Percentiles rank a stretch among this genome's conserved stretches.
phyloP scores from a whole-genome alignment of 202 grass and related monocot genomes.

The Panicum hallii region DNA sequence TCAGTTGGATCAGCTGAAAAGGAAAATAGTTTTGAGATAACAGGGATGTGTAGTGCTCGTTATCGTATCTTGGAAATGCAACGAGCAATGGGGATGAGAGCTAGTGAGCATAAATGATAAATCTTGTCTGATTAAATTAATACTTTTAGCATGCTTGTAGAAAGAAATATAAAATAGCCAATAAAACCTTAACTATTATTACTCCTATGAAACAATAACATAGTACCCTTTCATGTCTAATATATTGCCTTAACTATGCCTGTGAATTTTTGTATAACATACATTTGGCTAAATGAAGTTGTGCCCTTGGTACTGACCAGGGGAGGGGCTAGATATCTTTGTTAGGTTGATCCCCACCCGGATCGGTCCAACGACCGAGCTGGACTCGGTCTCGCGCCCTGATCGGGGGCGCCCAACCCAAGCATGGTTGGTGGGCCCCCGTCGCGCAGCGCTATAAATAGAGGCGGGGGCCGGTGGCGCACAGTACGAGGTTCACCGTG shows the following conservation, averaged over 20 bases:
- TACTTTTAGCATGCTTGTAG: background rate
- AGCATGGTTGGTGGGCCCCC: too few species aligned
- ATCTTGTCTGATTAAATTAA: slow-evolving; percentile 28
- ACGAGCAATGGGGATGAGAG: background rate
- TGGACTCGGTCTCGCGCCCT: too few species aligned
- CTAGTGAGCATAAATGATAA: slow-evolving; percentile 46
- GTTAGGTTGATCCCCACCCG: too few species aligned
- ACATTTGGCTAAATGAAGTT: background rate
- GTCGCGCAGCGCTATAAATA: too few species aligned
- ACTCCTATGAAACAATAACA: background rate
- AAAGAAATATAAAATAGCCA: background rate
- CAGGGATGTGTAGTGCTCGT: slow-evolving; percentile 43
- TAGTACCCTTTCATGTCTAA: background rate
- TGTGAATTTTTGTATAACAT: background rate
- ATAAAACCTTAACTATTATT: background rate
- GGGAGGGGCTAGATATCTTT: background rate
- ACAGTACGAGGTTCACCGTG: too few species aligned
- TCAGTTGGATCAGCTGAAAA: slow-evolving; percentile 58
- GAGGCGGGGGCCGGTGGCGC: too few species aligned
- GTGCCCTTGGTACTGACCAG: background rate
- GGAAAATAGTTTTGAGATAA: slow-evolving; percentile 56
- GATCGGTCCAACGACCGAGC: too few species aligned
- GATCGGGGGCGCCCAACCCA: too few species aligned
- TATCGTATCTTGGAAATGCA: slow-evolving; percentile 57
- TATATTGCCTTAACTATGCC: background rate